phyloP scores from a whole-genome alignment of 1,139 yeast species.

The Pichia norvegensis region DNA sequence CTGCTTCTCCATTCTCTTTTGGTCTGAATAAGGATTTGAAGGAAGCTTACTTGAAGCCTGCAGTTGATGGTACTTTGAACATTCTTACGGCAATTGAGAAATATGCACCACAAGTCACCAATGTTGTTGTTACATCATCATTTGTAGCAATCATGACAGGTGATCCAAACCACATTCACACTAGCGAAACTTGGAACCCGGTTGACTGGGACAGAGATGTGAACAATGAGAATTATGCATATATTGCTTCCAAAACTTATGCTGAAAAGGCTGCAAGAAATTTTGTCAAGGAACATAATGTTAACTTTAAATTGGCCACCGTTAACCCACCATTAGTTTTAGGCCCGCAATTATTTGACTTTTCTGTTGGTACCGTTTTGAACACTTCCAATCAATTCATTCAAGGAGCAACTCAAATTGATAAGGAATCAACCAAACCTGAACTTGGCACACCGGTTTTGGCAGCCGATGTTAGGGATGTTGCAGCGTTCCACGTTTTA shows the following conservation, averaged over 20 bases:
- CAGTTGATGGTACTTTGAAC: slow-evolving; percentile 42
- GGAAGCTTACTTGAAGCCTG: slow-evolving; percentile 34
- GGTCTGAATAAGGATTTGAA: slow-evolving; percentile 17
- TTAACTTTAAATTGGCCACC: slow-evolving; percentile 36
- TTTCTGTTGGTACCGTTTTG: slow-evolving; percentile 24
- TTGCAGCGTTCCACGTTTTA: slow-evolving; percentile 34
- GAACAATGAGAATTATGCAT: slow-evolving; percentile 30
- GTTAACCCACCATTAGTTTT: slow-evolving; percentile 44
- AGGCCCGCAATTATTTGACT: slow-evolving; percentile 40
- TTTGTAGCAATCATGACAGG: slow-evolving; percentile 36
- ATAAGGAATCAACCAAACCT: slow-evolving; percentile 21
- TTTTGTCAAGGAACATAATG: slow-evolving; percentile 33
- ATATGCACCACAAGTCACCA: slow-evolving; percentile 40
- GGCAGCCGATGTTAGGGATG: slow-evolving; percentile 37
- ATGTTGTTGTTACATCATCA: slow-evolving; percentile 51
- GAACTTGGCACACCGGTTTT: slow-evolving; percentile 23
- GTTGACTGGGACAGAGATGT: slow-evolving; percentile 32
- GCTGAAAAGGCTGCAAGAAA: slow-evolving; percentile 53
- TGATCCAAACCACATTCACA: slow-evolving; percentile 12
- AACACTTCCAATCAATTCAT: slow-evolving; percentile 34
- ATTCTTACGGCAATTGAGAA: slow-evolving; percentile 36
- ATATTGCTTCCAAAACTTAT: slow-evolving; percentile 42
- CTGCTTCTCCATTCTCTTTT: slow-evolving; percentile 45
- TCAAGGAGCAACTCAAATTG: slow-evolving; percentile 24
- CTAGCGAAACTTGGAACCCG: slow-evolving; percentile 36